Evolutionary conservation across 345 rosid species (phyloP), one percentile per base, ranked within the genome.

Genomic region (Corymbia maculata): DNA sequence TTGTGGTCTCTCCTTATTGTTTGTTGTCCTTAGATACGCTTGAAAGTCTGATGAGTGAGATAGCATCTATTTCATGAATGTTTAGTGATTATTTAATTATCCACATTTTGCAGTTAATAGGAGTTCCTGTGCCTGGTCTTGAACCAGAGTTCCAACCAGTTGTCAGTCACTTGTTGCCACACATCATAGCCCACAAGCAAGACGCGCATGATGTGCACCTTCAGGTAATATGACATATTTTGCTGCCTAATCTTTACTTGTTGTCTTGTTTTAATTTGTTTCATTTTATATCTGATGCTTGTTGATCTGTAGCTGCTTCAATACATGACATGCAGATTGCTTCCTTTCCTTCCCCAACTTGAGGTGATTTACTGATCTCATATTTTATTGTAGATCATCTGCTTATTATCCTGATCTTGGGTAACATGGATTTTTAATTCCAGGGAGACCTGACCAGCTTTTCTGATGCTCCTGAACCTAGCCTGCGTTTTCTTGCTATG

Each of bases 71-170:
- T 36, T 75, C 84, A 75, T 19, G 84, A 75, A 12, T 42, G 84
- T 44, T 51, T 59, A 90, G 26, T 92, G 85, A 21, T 85, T 90
- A 82, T 82, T 66, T 51, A 61, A 44, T 61, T 87, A 24, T 70
- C 85, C 64, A 85, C 90, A 64, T 79, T 84, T 91, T 85, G 84
- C 93, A 96, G 98, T 93, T 96, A 90, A 95, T 96, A 86, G 98
- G 98, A 90, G 93, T 95, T 89, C 90, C 95, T 5, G 93, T 95
- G 85, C 57, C 93, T 90, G 94, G 97, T 88, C 97, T 96, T 88
- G 97, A 94, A 86, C 96, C 96, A 24, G 98, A 95, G 91, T 96
- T 96, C 89, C 98, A 95, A 89, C 97, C 97, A 44, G 97, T 96
- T 89, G 94, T 96, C 66, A 95, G 90, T 94, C 96, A 95, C 90